Evolutionary conservation across 768 basidiomycete species (phyloP).

Genomic region (Stropharia rugosoannulata): DNA sequence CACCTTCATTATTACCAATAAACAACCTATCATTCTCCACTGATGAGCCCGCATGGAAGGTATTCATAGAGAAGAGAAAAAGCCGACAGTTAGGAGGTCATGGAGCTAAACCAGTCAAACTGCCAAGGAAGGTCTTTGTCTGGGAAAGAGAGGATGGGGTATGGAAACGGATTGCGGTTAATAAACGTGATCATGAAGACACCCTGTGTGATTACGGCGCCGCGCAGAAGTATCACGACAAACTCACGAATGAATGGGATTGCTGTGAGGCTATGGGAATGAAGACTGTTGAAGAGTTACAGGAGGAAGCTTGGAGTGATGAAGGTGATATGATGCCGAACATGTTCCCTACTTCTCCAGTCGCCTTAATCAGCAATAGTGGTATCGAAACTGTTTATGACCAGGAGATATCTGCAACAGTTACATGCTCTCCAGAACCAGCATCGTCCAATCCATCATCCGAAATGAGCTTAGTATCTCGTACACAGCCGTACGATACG

Average conservation of each 20-base stretch:
- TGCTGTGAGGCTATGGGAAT: constrained; percentile 7
- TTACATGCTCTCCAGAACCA: too few species aligned
- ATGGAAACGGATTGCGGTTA: not conserved
- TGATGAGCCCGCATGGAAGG: constrained; percentile 3
- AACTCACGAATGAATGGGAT: constrained; percentile 10
- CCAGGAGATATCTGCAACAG: too few species aligned
- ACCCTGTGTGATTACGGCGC: not conserved
- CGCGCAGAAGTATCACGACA: constrained; percentile 1
- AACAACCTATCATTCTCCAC: not conserved
- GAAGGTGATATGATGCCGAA: not conserved
- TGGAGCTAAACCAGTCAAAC: not conserved
- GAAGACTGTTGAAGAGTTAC: not conserved
- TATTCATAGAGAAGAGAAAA: not conserved
- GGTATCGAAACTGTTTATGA: too few species aligned
- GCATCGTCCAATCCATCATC: too few species aligned
- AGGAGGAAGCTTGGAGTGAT: not conserved
- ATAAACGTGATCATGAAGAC: not conserved
- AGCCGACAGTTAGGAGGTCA: not conserved
- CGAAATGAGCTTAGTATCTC: too few species aligned
- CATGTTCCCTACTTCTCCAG: not conserved
- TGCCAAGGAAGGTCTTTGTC: constrained; percentile 5
- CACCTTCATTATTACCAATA: not conserved
- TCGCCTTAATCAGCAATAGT: too few species aligned
- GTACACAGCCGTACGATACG: too few species aligned
- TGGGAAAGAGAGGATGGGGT: constrained; percentile 9